These are phyloP conservation scores for Prunus davidiana DNA, from an alignment of 306 rosid species.

Conservation along the genomic window DNA sequence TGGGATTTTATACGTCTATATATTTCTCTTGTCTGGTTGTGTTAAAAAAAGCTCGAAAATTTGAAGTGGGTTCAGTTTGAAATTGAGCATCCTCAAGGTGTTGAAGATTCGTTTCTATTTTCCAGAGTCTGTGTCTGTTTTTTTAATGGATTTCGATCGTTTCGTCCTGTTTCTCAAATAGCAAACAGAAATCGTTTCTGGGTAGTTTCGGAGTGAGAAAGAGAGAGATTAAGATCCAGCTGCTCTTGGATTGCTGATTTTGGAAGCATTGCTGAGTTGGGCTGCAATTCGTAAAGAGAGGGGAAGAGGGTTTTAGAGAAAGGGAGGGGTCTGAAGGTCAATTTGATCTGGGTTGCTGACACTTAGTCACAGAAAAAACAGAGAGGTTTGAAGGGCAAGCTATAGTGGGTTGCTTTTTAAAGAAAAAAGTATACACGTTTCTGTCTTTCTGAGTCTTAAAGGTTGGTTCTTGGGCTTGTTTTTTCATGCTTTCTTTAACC, in stretches of 20 bases:
- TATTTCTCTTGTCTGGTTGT: conserved; percentile 29
- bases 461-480: conserved; percentile 54
- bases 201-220: conserved; percentile 8
- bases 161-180: conserved; percentile 28
- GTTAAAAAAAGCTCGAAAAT: conserved; percentile 12
- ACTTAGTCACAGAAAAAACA: conserved; percentile 14
- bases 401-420: conserved; percentile 27
- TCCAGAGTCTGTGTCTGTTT: conserved; percentile 2
- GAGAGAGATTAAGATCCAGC: conserved; percentile 28
- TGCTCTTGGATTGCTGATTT: conserved; percentile 36
- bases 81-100: conserved; percentile 13
- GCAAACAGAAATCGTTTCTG: conserved; percentile 23
- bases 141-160: conserved; percentile 22
- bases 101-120: conserved; percentile 23
- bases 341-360: conserved; percentile 26
- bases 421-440: conserved; percentile 11
- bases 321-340: conserved; percentile 21
- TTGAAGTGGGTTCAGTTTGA: conserved; percentile 19
- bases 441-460: conserved; percentile 56
- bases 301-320: neutral
- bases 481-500: conserved; percentile 42
- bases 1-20: conserved; percentile 21
- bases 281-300: neutral
- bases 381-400: conserved; percentile 58
- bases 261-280: conserved; percentile 32